Evolutionary conservation across 306 rosid genomes (phyloP), one percentile per base, ranked within the genome.

Genomic region (Trifolium repens): DNA sequence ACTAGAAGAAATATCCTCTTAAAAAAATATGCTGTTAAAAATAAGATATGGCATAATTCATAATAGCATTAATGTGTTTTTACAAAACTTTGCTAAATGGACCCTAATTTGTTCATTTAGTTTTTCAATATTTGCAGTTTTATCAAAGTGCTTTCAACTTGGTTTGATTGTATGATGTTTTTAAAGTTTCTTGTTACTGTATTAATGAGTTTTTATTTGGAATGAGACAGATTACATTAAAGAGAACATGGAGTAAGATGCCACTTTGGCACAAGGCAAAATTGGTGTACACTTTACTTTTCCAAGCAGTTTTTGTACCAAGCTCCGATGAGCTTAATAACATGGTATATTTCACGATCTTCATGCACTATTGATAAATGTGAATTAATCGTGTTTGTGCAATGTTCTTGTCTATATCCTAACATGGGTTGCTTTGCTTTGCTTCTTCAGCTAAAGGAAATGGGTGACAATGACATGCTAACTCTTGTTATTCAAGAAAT

Each of bases 171-270:
- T 35, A 53, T 17, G 53, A 49, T 83, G 39, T 52, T 80, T 40
- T 53, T n/a, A 49, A 69, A 76, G 67, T 53, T 72, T 32, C 73
- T 47, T 44, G 42, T 60, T 52, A 26, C 59, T 71, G 42, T 57
- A 35, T 54, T 71, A 37, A 74, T 74, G 66, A 61, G 64, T 72
- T 73, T 66, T 80, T 27, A 50, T 49, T 74, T 81, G 78, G 81
- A 35, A 55, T 43, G 77, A 77, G 63, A 79, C 91, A 92, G 97
- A 89, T 94, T 75, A 94, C 99, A 37, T 17, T 92, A 57, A 80
- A 80, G 79, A 92, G 99, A 87, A 91, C 97, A 35, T 92, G 99
- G 99, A 87, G 79, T 16, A 92, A 88, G 88, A 90, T 94, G 97
- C 96, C 97, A 1, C 91, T 89, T 83, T 90, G 96, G 97, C 89